These are phyloP conservation scores for Phaffia australis DNA, from an alignment of 768 basidiomycete genomes.

Conservation along the genomic window DNA sequence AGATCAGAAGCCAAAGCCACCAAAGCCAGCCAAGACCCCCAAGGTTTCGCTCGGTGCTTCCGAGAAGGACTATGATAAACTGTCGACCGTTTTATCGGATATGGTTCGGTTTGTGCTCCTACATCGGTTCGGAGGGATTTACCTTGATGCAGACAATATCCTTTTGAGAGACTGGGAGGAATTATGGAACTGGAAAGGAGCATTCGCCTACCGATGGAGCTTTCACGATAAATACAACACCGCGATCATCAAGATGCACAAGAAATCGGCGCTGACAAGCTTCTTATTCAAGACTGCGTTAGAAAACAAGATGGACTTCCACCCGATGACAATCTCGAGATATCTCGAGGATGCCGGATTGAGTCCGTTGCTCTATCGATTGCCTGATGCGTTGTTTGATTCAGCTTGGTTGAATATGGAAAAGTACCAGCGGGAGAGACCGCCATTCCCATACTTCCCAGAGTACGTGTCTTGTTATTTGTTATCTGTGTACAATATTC, in stretches of 20 bases:
- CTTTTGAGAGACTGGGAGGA: constrained; percentile 98
- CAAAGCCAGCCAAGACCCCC: constrained; percentile 1
- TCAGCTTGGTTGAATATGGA: constrained; percentile 95
- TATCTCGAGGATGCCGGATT: constrained; percentile 83
- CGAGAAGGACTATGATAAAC: constrained; percentile 70
- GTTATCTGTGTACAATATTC: background rate
- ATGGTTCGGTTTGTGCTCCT: constrained; percentile 97
- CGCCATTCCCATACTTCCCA: constrained; percentile 87
- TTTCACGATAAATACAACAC: constrained; percentile 89
- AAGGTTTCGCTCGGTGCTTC: constrained; percentile 51
- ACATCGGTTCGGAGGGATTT: constrained; percentile 90
- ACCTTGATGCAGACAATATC: constrained; percentile 92
- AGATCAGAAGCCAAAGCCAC: background rate
- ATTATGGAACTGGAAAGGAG: constrained; percentile 90
- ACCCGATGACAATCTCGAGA: constrained; percentile 85
- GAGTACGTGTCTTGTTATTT: constrained; percentile 46
- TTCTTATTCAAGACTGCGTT: constrained; percentile 90
- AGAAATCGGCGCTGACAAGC: constrained; percentile 76
- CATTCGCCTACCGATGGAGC: constrained; percentile 95
- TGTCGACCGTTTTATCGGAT: constrained; percentile 88
- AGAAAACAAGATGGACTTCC: constrained; percentile 85
- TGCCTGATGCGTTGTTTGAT: constrained; percentile 94
- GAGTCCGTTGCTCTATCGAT: constrained; percentile 67
- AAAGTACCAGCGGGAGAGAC: constrained; percentile 77
- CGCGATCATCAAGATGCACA: constrained; percentile 87